These are phyloP conservation scores for Silene vulgaris DNA, from an alignment of 179 eudicot species.

Conservation along the genomic window DNA sequence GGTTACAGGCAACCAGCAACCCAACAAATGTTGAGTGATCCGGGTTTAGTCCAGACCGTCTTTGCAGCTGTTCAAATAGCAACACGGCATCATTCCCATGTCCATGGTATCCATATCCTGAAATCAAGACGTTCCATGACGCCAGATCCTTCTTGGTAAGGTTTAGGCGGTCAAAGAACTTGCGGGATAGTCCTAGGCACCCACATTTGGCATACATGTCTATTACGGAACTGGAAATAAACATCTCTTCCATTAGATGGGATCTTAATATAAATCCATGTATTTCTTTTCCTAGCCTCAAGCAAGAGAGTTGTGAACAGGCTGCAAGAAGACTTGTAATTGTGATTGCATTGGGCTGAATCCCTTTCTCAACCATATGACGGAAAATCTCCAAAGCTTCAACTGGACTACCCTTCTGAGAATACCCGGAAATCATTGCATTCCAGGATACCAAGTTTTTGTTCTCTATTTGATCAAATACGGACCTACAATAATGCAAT, in stretches of 20 bases:
- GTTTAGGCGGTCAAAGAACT: conserved; percentile 38
- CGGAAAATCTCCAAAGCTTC: conserved; percentile 47
- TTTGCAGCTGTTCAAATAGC: conserved; percentile 48
- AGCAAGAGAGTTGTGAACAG: conserved; percentile 55
- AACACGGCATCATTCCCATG: conserved; percentile 43
- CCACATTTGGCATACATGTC: conserved; percentile 82
- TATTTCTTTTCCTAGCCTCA: conserved; percentile 49
- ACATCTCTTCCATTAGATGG: conserved; percentile 34
- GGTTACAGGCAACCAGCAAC: conserved; percentile 57
- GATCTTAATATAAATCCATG: conserved; percentile 61
- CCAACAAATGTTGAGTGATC: conserved; percentile 52
- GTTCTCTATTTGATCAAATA: conserved; percentile 39
- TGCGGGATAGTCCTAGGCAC: conserved; percentile 40
- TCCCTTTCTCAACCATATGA: conserved; percentile 36
- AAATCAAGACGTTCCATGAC: conserved; percentile 57
- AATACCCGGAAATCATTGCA: conserved; percentile 67
- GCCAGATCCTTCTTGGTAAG: conserved; percentile 36
- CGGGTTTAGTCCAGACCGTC: conserved; percentile 42
- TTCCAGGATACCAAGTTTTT: conserved; percentile 56
- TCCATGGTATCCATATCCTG: conserved; percentile 75
- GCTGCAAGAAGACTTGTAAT: conserved; percentile 47
- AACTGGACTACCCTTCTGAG: conserved; percentile 40
- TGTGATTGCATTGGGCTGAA: conserved; percentile 37
- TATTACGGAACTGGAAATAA: conserved; percentile 43
- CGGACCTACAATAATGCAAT: conserved; percentile 30